Evolutionary conservation across 2,329 filamentous ascomycete genomes (phyloP).

Genomic region (Exophiala phaeomuriformis): DNA sequence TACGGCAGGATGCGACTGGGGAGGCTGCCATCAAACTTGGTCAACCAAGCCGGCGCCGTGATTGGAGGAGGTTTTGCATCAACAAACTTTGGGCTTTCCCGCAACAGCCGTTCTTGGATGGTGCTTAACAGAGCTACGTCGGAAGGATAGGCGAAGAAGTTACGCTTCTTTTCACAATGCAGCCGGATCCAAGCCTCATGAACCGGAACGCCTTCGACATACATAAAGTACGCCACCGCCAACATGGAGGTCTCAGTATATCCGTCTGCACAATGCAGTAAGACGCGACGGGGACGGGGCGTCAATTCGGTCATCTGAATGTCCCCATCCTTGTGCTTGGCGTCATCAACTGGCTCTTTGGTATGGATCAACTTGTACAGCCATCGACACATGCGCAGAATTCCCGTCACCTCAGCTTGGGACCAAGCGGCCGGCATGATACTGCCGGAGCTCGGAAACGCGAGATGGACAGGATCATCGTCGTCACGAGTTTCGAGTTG

Average conservation of each 20-base stretch:
- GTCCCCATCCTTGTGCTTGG: slow-evolving; percentile 49
- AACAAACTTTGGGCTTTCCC: slow-evolving; percentile 53
- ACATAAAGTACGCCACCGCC: slow-evolving; percentile 87
- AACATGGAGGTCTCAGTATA: slow-evolving; percentile 93
- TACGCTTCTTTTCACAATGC: slow-evolving; percentile 71
- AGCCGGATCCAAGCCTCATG: slow-evolving; percentile 82
- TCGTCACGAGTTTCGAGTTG: slow-evolving; percentile 37
- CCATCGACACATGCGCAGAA: slow-evolving; percentile 83
- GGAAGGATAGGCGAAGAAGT: slow-evolving; percentile 92
- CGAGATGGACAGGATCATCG: slow-evolving; percentile 50
- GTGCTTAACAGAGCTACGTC: slow-evolving; percentile 76
- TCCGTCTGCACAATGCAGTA: slow-evolving; percentile 90
- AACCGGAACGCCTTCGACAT: slow-evolving; percentile 70
- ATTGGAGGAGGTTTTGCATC: slow-evolving; percentile 22
- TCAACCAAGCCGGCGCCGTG: slow-evolving; percentile 67
- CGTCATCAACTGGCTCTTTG: slow-evolving; percentile 27
- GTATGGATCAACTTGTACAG: slow-evolving; percentile 77
- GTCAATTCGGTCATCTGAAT: slow-evolving; percentile 43
- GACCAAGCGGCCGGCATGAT: slow-evolving; percentile 79
- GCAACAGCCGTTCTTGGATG: slow-evolving; percentile 67
- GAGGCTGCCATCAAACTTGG: slow-evolving; percentile 77
- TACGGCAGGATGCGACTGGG: slow-evolving; percentile 85
- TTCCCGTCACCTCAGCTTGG: slow-evolving; percentile 71
- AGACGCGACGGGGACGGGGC: slow-evolving; percentile 56
- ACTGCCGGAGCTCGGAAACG: slow-evolving; percentile 93